Conservation (phyloP, 2,329 filamentous ascomycete species). For the Tolypocladium capitatum region DNA sequence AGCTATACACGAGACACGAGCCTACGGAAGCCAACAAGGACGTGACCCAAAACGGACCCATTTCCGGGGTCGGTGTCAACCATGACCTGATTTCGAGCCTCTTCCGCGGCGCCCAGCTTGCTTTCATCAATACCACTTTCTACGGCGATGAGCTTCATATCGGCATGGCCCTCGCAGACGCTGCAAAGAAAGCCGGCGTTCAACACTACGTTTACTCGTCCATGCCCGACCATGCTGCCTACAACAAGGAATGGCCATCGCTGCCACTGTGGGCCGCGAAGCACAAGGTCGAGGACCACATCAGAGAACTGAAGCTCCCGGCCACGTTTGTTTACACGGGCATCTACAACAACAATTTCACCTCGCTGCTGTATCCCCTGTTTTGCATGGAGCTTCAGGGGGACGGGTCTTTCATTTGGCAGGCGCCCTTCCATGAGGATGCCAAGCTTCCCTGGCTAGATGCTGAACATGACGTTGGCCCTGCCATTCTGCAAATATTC, state of each 20-base stretch:
- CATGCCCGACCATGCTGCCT: conserved; percentile 87
- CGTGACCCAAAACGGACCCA: conserved; percentile 56
- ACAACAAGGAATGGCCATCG: conserved; percentile 63
- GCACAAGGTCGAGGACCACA: conserved; percentile 83
- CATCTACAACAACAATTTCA: conserved; percentile 99
- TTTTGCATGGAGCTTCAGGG: conserved; percentile 86
- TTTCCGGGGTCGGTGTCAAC: conserved; percentile 54
- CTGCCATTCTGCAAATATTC: conserved; percentile 83
- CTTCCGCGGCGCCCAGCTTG: conserved; percentile 73
- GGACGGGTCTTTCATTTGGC: conserved; percentile 83
- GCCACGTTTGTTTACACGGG: conserved; percentile 92
- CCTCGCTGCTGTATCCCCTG: conserved; percentile 76
- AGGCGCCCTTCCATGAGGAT: conserved; percentile 84
- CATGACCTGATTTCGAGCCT: conserved; percentile 59
- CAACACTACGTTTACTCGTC: conserved; percentile 93
- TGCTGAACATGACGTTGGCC: conserved; percentile 89
- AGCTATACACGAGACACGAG: conserved; percentile 44
- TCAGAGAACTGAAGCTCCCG: conserved; percentile 67
- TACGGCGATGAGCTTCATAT: conserved; percentile 91
- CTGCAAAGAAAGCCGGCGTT: conserved; percentile 70
- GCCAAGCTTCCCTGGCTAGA: conserved; percentile 89
- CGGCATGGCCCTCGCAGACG: conserved; percentile 76
- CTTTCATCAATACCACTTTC: conserved; percentile 96
- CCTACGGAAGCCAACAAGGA: conserved; percentile 38
- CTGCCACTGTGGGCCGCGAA: conserved; percentile 88